Evolutionary conservation across 352 stramenopile species (phyloP).

Genomic region (Poterioochromonas sp.): DNA sequence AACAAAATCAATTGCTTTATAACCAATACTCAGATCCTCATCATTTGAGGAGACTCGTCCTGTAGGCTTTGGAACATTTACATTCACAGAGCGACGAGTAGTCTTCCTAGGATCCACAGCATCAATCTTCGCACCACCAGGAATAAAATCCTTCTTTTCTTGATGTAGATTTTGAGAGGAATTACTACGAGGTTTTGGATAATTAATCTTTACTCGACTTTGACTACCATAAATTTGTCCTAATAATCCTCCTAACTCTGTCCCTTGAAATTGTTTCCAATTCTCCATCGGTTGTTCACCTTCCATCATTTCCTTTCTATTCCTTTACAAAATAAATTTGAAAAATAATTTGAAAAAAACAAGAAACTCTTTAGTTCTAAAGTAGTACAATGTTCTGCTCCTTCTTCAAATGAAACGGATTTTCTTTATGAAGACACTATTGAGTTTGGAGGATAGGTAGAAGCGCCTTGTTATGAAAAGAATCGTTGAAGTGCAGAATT

Average conservation of each 20-base stretch:
- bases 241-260: constrained; percentile 18
- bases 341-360: too few relatives aligned
- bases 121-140: background rate
- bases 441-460: too few relatives aligned
- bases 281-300: background rate
- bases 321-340: too few relatives aligned
- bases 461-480: too few relatives aligned
- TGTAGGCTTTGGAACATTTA: constrained; percentile 11
- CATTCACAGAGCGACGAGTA: background rate
- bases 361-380: too few relatives aligned
- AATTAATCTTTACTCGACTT: constrained; percentile 13
- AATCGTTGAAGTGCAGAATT: too few relatives aligned
- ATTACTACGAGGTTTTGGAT: constrained; percentile 13
- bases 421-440: too few relatives aligned
- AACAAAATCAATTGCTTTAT: background rate
- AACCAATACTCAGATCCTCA: background rate
- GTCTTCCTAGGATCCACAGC: constrained; percentile 22
- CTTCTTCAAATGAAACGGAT: too few relatives aligned
- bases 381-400: too few relatives aligned
- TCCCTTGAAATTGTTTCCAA: constrained; percentile 31
- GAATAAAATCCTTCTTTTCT: constrained; percentile 1
- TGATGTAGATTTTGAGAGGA: background rate
- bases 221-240: constrained; percentile 24
- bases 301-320: too few relatives aligned
- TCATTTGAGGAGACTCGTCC: background rate